Base-by-base conservation (phyloP, 345 rosid species). In the Lumnitzera racemosa region DNA sequence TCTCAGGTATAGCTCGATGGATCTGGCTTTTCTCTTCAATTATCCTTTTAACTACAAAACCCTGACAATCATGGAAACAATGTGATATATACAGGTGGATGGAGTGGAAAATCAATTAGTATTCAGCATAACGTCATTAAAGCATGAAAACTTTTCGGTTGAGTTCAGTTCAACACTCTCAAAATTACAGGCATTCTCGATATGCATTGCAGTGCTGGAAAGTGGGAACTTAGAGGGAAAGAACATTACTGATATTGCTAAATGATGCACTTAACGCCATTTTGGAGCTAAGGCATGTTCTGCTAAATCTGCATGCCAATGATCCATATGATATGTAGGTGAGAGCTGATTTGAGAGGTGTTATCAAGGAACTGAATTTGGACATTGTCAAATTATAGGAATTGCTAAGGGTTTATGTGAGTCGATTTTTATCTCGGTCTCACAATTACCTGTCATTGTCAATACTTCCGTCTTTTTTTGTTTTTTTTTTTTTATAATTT, bases 171-270 rank as follows among this genome's bases (percentile, higher is more conserved):
- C 96, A 51, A 66, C 86, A 8, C 79, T 89, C 58, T 73, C 89
- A 14, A 70, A 66, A 61, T 47, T 89, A 71, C 94, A 89, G 77
- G 89, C 96, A 62, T 84, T 89, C 72, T 77, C 94, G 31, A 69
- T 86, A 15, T 78, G 96, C 69, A 70, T 89, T 76, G 86, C 94
- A 12, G 70, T 74, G 64, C 75, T 80, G 66, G 96, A 89, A 36
- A 65, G 86, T 65, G 50, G 70, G 47, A 77, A 67, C 43, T 56
- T 63, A 41, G 24, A 58, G 41, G 70, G 57, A 16, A 13, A 17
- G 41, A 10, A 53, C 24, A 61, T 64, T 17, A 55, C 65, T 47
- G 29, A 36, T 12, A 11, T 63, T 64, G 41, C 67, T 17, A 61
- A 64, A 61, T 29, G 57, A 66, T 63, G 54, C 59, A 13, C 11